A percentile compares a stretch with the other conserved stretches of the same genome.
Conservation (phyloP, 305 asterid genomes). For the Fraxinus albicans region DNA sequence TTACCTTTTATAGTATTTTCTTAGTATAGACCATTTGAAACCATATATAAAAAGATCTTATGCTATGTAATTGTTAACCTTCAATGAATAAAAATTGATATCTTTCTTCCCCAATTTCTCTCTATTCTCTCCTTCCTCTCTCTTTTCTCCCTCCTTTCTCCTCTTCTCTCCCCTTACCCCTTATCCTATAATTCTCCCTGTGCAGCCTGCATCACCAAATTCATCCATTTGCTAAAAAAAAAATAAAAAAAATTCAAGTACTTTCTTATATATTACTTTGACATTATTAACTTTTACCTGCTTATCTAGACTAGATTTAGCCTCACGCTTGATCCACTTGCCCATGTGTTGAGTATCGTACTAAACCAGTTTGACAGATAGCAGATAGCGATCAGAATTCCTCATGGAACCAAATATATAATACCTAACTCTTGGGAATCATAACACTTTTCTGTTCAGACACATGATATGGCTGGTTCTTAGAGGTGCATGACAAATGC, state of each 20-base stretch:
- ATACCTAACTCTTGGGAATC: neutral
- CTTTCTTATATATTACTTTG: neutral
- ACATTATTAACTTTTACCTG: neutral
- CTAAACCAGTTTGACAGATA: neutral
- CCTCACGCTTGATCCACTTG: neutral
- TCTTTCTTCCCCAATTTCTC: neutral
- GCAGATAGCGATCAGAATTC: neutral
- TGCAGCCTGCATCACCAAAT: neutral
- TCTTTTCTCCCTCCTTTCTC: too few species aligned
- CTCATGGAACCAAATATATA: neutral
- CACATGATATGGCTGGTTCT: neutral
- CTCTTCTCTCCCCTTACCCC: too few species aligned
- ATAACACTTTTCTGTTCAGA: neutral
- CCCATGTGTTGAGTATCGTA: neutral
- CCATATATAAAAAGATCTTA: neutral
- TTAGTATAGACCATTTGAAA: neutral
- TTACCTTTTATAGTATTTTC: neutral
- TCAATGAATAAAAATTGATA: neutral
- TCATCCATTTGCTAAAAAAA: neutral
- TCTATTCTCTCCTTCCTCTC: too few species aligned
- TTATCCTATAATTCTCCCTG: neutral
- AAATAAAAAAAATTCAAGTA: neutral
- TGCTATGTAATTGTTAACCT: neutral
- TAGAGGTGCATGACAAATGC: neutral
- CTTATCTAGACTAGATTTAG: neutral